Evolutionary conservation across 176 grass and related monocot genomes (phyloP).

Genomic region (Phyllostachys edulis): DNA sequence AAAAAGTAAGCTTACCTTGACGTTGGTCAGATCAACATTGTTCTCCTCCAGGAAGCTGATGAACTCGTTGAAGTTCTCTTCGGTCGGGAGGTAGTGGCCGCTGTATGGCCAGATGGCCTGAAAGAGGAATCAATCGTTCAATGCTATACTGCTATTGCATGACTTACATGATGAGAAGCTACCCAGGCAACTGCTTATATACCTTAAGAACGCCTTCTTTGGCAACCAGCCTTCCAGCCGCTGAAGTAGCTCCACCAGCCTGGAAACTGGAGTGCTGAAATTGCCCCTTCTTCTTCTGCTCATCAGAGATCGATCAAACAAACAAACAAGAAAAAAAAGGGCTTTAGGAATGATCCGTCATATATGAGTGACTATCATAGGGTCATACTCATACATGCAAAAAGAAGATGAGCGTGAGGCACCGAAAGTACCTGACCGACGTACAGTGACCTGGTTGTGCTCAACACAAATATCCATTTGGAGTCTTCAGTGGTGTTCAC

Average conservation of each 20-base stretch:
- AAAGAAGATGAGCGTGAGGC: neutral
- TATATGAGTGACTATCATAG: too few species aligned
- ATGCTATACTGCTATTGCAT: neutral
- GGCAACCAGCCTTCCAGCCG: conserved; percentile 67
- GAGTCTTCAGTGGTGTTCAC: conserved; percentile 60
- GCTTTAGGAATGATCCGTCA: neutral
- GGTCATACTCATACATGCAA: too few species aligned
- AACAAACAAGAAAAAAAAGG: neutral
- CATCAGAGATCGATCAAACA: neutral
- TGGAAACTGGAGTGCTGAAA: conserved; percentile 86
- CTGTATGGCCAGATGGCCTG: conserved; percentile 86
- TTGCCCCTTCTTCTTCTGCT: conserved; percentile 69
- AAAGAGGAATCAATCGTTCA: neutral
- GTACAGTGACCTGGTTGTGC: conserved; percentile 66
- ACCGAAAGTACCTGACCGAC: conserved; percentile 48
- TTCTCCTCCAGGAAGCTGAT: conserved; percentile 63
- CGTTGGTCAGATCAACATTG: conserved; percentile 61
- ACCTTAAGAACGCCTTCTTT: conserved; percentile 60
- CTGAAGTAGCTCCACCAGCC: conserved; percentile 58
- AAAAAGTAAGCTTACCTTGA: conserved; percentile 43
- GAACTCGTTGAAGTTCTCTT: conserved; percentile 77
- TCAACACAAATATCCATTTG: conserved; percentile 90
- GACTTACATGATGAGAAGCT: too few species aligned
- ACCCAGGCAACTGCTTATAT: neutral
- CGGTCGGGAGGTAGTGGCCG: conserved; percentile 73